Evolutionary conservation across 257 asterid genomes (phyloP).

Genomic region (Craterostigma plantagineum): DNA sequence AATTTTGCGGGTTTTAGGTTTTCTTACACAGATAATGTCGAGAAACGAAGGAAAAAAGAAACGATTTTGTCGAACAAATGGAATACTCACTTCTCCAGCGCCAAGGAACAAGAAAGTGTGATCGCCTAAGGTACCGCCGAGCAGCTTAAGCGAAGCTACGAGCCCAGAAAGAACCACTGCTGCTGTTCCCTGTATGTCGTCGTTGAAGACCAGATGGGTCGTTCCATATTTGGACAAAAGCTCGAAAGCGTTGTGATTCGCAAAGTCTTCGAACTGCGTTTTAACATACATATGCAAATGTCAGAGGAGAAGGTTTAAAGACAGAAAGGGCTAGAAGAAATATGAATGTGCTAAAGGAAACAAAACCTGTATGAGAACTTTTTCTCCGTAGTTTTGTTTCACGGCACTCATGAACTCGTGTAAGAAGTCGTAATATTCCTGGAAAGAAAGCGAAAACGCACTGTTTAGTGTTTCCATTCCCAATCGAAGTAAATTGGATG

Average conservation of each 20-base stretch:
- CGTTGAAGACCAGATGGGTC: constrained; percentile 72
- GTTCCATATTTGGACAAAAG: constrained; percentile 55
- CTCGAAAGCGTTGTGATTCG: constrained; percentile 77
- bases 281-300: not conserved
- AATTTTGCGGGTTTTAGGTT: not conserved
- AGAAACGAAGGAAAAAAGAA: not conserved
- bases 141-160: constrained; percentile 40
- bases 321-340: not conserved
- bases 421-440: constrained; percentile 68
- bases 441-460: not conserved
- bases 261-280: constrained; percentile 85
- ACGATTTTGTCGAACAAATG: not conserved
- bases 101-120: constrained; percentile 68
- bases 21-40: not conserved
- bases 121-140: constrained; percentile 57
- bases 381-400: constrained; percentile 71
- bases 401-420: constrained; percentile 74
- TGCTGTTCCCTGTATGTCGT: constrained; percentile 84
- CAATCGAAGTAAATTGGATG: no score
- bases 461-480: not conserved
- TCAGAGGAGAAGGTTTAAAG: not conserved
- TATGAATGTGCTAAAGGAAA: no score
- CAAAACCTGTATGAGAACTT: constrained; percentile 62
- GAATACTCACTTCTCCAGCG: constrained; percentile 73
- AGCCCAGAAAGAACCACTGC: constrained; percentile 75